Evolutionary conservation across 1,284 basidiomycete species (phyloP).

Genomic region (Porphyrellus sp.): DNA sequence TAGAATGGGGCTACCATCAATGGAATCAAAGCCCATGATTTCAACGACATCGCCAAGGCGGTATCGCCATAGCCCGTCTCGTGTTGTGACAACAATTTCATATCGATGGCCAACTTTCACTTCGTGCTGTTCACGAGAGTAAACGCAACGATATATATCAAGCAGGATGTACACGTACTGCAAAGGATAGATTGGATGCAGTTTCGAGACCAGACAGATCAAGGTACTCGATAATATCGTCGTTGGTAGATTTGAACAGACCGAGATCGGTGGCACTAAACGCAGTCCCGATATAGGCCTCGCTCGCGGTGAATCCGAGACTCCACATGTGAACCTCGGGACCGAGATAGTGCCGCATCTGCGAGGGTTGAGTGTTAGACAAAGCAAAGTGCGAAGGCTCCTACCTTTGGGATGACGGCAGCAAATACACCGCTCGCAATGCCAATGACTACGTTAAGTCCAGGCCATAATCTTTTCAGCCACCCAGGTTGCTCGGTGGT

Average conservation of each 20-base stretch:
- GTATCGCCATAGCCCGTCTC: slow-evolving; percentile 28
- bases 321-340: slow-evolving; percentile 17
- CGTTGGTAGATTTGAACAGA: slow-evolving; percentile 19
- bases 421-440: slow-evolving; percentile 26
- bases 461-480: slow-evolving; percentile 22
- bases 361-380: not conserved
- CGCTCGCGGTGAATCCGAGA: slow-evolving; percentile 23
- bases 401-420: slow-evolving; percentile 19
- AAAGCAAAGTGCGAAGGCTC: not conserved
- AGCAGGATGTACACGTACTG: slow-evolving; percentile 8
- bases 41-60: slow-evolving; percentile 25
- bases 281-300: slow-evolving; percentile 21
- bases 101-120: slow-evolving; percentile 18
- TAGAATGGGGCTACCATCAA: slow-evolving; percentile 21
- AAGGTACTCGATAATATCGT: slow-evolving; percentile 22
- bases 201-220: slow-evolving; percentile 11
- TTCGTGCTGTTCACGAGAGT: slow-evolving; percentile 12
- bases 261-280: slow-evolving; percentile 9
- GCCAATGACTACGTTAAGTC: slow-evolving; percentile 14
- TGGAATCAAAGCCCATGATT: slow-evolving; percentile 20
- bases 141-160: not conserved
- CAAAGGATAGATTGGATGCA: slow-evolving; percentile 13
- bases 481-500: slow-evolving; percentile 11
- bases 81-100: slow-evolving; percentile 23
- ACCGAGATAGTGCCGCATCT: slow-evolving; percentile 23